A percentile compares a stretch with the other conserved stretches of the same genome.
Conservation (phyloP, 208 protist genomes). For the Leishmania aethiopica region DNA sequence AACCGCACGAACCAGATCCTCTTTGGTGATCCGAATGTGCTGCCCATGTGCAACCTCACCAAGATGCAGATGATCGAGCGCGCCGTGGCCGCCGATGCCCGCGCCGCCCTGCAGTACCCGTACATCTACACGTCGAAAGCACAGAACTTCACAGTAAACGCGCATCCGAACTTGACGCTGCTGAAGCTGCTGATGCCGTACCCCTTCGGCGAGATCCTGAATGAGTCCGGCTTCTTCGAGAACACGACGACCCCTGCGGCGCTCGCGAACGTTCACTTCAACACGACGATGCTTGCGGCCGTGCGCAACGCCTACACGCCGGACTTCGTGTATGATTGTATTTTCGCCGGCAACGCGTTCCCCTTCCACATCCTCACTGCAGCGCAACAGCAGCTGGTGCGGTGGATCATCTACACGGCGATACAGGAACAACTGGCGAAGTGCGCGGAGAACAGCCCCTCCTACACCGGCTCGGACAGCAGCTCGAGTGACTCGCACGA, state of each 20-base stretch:
- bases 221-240: constrained; percentile 11
- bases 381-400: constrained; percentile 41
- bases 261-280: constrained; percentile 27
- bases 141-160: constrained; percentile 17
- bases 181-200: constrained; percentile 78
- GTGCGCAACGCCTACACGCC: constrained; percentile 20
- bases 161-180: constrained; percentile 44
- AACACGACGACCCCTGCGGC: constrained; percentile 43
- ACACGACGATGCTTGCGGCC: constrained; percentile 14
- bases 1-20: constrained; percentile 53
- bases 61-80: constrained; percentile 39
- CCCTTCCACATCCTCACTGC: constrained; percentile 31
- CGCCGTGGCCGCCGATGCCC: constrained; percentile 26
- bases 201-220: constrained; percentile 35
- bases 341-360: constrained; percentile 31
- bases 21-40: constrained; percentile 52
- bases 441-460: constrained; percentile 15
- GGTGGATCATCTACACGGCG: constrained; percentile 39
- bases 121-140: constrained; percentile 60
- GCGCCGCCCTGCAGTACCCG: constrained; percentile 40
- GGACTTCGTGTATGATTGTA: constrained; percentile 22
- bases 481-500: neutral
- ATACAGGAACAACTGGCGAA: constrained; percentile 28
- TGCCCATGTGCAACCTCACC: constrained; percentile 57
- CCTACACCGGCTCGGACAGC: neutral